Percentiles rank a stretch among this genome's conserved stretches.
phyloP scores from a whole-genome alignment of 371 early-diverging fungal species.

The Chytridiales sp. region DNA sequence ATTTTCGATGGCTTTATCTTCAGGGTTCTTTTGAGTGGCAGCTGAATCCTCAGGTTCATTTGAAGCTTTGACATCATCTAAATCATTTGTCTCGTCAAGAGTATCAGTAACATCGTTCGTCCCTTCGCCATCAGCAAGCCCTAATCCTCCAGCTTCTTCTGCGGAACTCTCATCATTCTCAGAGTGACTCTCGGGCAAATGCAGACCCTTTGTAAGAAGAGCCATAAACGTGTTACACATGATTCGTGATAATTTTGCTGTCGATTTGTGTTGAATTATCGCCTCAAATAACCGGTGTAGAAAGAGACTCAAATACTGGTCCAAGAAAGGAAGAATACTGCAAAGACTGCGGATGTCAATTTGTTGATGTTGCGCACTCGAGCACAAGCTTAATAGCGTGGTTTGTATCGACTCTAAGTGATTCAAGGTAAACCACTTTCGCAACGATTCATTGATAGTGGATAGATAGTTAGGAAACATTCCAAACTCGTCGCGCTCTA shows the following conservation, averaged over 20 bases:
- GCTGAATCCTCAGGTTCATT: conserved; percentile 32
- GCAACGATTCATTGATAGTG: too few relatives aligned
- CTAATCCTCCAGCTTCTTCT: conserved; percentile 69
- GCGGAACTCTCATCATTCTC: conserved; percentile 40
- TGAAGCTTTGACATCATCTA: conserved; percentile 69
- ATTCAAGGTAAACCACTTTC: too few relatives aligned
- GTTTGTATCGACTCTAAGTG: too few relatives aligned
- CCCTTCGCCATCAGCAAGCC: conserved; percentile 95
- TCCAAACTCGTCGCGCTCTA: conserved; percentile 52
- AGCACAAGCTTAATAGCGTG: too few relatives aligned
- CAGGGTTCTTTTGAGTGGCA: conserved; percentile 61
- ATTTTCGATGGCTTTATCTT: conserved; percentile 95
- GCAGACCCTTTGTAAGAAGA: conserved; percentile 81
- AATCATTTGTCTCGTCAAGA: conserved; percentile 95
- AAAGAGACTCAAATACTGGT: conserved; percentile 65
- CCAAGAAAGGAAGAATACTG: conserved; percentile 48
- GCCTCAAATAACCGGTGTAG: conserved; percentile 63
- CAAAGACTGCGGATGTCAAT: too few relatives aligned
- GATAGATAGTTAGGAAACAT: conserved; percentile 36
- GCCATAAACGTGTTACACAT: conserved; percentile 69
- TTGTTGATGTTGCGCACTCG: too few relatives aligned
- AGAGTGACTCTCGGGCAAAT: conserved; percentile 68
- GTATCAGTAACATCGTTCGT: conserved; percentile 93
- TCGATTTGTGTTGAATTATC: conserved; percentile 60
- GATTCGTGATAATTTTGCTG: conserved; percentile 37